Percentiles rank a stretch among this genome's conserved stretches.
Conservation (phyloP, 805 yeast genomes). For the Helenozyma rhizophorensis region DNA sequence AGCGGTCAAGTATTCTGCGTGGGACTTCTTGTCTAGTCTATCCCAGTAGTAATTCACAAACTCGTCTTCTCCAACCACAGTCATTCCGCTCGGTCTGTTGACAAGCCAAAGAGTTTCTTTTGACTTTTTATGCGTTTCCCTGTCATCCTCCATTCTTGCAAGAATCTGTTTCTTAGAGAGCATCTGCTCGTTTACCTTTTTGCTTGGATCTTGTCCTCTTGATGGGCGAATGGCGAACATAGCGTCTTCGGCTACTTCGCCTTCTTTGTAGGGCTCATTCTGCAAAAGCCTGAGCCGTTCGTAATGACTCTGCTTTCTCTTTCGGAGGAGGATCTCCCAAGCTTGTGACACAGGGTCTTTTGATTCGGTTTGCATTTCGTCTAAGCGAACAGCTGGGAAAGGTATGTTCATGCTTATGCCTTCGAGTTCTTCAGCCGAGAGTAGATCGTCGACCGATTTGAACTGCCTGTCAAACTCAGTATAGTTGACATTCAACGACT, state of each 20-base stretch:
- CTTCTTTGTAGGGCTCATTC: conserved; percentile 19
- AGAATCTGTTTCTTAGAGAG: conserved; percentile 52
- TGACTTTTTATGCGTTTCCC: conserved; percentile 83
- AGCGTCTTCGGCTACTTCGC: conserved; percentile 17
- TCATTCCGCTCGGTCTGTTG: conserved; percentile 38
- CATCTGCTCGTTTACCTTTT: conserved; percentile 18
- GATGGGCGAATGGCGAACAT: conserved; percentile 21
- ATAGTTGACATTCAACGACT: conserved; percentile 28
- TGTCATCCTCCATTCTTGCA: conserved; percentile 83
- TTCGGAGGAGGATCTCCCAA: conserved; percentile 45
- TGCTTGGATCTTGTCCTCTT: conserved; percentile 20
- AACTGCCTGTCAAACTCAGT: conserved; percentile 24
- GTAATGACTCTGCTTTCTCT: conserved; percentile 49
- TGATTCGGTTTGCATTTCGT: conserved; percentile 14
- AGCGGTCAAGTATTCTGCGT: conserved; percentile 42
- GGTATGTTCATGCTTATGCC: conserved; percentile 28
- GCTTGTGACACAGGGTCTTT: conserved; percentile 32
- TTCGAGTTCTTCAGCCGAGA: conserved; percentile 33
- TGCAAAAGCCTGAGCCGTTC: conserved; percentile 41
- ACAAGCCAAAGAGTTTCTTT: conserved; percentile 81
- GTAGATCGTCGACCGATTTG: conserved; percentile 23
- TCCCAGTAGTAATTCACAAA: conserved; percentile 46
- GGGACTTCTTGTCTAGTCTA: conserved; percentile 40
- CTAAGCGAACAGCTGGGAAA: conserved; percentile 28
- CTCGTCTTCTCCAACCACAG: conserved; percentile 34